Percentiles rank a stretch among this genome's conserved stretches.
Evolutionary conservation across 257 asterid species (phyloP).

Genomic region (Solanum ossicruentum): DNA sequence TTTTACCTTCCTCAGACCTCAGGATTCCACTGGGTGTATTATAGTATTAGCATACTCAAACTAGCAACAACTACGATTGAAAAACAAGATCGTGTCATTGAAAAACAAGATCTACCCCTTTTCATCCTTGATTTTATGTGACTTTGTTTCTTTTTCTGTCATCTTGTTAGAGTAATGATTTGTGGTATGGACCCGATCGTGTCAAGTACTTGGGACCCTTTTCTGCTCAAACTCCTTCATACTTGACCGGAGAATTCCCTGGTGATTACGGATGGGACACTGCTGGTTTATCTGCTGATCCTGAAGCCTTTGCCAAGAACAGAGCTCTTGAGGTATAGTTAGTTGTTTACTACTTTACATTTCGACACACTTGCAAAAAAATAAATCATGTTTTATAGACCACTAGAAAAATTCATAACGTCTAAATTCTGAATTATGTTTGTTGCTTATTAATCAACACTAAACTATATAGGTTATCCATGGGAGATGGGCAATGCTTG

Average conservation of each 20-base stretch:
- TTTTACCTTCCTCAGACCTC: no score
- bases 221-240: slow-evolving; percentile 17
- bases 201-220: slow-evolving; percentile 22
- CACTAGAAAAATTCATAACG: background rate
- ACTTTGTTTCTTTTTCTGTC: background rate
- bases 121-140: background rate
- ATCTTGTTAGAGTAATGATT: background rate
- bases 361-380: background rate
- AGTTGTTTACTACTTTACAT: background rate
- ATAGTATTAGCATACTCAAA: background rate
- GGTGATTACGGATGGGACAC: slow-evolving; percentile 33
- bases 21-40: no score
- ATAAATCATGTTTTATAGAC: background rate
- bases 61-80: background rate
- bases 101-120: background rate
- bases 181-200: slow-evolving; percentile 17
- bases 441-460: background rate
- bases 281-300: slow-evolving; percentile 28
- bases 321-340: slow-evolving; percentile 11
- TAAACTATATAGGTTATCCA: slow-evolving; percentile 18
- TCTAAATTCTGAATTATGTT: background rate
- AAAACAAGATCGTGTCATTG: no score
- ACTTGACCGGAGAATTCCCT: slow-evolving; percentile 22
- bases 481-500: slow-evolving; percentile 46
- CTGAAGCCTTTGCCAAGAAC: slow-evolving; percentile 25